Percentiles rank a stretch among this genome's conserved stretches.
Conservation (phyloP, 1,284 basidiomycete genomes). For the Moesziomyces parantarcticus region DNA sequence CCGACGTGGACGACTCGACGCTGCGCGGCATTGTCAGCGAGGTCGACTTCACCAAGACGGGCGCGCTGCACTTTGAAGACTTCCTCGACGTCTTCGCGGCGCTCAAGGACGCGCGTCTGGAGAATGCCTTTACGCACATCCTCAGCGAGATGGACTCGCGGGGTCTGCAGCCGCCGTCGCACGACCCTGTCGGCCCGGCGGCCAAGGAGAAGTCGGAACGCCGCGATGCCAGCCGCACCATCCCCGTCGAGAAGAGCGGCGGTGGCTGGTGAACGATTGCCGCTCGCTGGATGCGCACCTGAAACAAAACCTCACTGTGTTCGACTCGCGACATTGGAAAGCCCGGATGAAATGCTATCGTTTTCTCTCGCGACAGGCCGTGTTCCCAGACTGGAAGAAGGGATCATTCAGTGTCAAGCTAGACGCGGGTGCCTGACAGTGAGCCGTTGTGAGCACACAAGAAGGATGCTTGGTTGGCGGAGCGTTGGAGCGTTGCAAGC, state of each 20-base stretch:
- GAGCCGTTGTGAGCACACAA: too few species aligned
- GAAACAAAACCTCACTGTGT: constrained; percentile 1
- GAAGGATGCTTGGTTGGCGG: not conserved
- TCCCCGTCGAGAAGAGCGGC: constrained; percentile 61
- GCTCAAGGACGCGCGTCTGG: constrained; percentile 57
- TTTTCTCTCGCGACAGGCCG: too few species aligned
- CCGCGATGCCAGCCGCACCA: constrained; percentile 57
- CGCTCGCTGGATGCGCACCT: not conserved
- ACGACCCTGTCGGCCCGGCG: constrained; percentile 53
- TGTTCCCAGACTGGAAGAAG: too few species aligned
- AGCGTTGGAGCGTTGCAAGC: too few species aligned
- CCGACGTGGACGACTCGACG: constrained; percentile 52
- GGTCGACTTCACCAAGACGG: constrained; percentile 59
- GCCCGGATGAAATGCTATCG: not conserved
- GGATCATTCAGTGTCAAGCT: too few species aligned
- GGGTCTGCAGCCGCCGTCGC: constrained; percentile 34
- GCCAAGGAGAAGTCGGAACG: constrained; percentile 53
- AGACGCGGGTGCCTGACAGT: too few species aligned
- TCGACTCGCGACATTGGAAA: not conserved
- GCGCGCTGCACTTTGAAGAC: constrained; percentile 60
- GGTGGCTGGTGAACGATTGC: constrained; percentile 54
- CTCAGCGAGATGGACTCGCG: constrained; percentile 54
- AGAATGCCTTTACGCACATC: constrained; percentile 61
- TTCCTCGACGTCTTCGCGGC: constrained; percentile 61
- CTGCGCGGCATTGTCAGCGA: constrained; percentile 58